Evolutionary conservation across 1,284 basidiomycete genomes (phyloP).

Genomic region (Anthracocystis panici-leucophaei): DNA sequence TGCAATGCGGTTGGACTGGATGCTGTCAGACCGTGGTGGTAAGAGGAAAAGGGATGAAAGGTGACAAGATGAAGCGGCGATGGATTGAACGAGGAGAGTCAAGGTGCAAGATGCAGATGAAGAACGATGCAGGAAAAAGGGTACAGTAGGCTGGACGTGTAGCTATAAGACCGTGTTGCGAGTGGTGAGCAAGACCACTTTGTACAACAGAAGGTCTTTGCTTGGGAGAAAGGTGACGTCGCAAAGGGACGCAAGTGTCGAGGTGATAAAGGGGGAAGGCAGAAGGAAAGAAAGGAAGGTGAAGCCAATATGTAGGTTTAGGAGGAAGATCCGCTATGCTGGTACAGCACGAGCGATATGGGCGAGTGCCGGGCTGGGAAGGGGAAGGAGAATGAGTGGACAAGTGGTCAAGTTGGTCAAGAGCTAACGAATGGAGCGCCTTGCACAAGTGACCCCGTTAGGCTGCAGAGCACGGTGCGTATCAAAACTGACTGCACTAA

Average conservation of each 20-base stretch:
- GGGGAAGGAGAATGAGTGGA: background rate
- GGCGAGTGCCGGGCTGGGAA: background rate
- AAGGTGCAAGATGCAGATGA: background rate
- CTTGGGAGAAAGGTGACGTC: too few relatives aligned
- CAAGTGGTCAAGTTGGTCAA: background rate
- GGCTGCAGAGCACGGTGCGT: too few relatives aligned
- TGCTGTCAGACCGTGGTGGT: background rate
- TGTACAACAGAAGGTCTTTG: slow-evolving; percentile 8
- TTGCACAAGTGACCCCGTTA: background rate
- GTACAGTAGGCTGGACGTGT: background rate
- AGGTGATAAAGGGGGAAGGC: background rate
- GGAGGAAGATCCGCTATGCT: background rate
- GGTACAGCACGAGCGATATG: background rate
- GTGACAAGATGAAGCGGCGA: slow-evolving; percentile 8
- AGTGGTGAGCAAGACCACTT: slow-evolving; percentile 1
- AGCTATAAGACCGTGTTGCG: slow-evolving; percentile 7
- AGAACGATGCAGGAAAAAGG: slow-evolving; percentile 11
- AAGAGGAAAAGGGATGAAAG: background rate
- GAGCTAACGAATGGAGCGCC: slow-evolving; percentile 2
- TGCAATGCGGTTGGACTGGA: slow-evolving; percentile 15
- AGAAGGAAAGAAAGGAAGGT: background rate
- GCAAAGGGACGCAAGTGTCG: too few relatives aligned
- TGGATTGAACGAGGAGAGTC: background rate
- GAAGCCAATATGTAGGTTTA: slow-evolving; percentile 28
- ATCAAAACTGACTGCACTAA: too few relatives aligned